Evolutionary conservation across 805 yeast genomes (phyloP).

Genomic region (Yamadazyma akitaensis): DNA sequence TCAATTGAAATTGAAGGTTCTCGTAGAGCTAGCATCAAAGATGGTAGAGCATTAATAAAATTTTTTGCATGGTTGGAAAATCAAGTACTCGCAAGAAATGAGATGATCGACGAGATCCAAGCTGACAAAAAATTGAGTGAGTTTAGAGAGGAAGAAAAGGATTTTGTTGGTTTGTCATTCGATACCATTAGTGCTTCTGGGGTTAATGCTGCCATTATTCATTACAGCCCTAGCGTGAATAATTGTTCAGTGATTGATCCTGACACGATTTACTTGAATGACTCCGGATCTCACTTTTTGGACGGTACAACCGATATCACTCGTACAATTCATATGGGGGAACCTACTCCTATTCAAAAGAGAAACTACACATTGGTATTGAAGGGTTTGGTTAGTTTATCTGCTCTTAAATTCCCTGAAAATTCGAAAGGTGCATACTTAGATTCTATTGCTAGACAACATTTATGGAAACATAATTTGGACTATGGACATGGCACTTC

Average conservation of each 20-base stretch:
- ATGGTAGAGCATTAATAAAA: slow-evolving; percentile 52
- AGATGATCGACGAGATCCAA: slow-evolving; percentile 52
- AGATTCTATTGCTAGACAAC: slow-evolving; percentile 58
- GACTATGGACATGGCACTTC: slow-evolving; percentile 66
- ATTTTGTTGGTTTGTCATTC: slow-evolving; percentile 64
- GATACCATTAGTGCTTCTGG: slow-evolving; percentile 75
- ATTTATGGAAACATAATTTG: slow-evolving; percentile 52
- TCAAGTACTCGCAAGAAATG: slow-evolving; percentile 41
- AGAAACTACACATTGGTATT: slow-evolving; percentile 55
- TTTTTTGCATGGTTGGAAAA: slow-evolving; percentile 60
- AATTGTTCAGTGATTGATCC: slow-evolving; percentile 50
- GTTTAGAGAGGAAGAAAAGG: slow-evolving; percentile 38
- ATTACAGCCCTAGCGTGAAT: slow-evolving; percentile 56
- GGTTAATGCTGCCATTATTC: slow-evolving; percentile 73
- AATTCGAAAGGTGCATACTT: slow-evolving; percentile 52
- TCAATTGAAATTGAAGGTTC: slow-evolving; percentile 49
- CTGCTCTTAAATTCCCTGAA: slow-evolving; percentile 51
- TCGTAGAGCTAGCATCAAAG: slow-evolving; percentile 51
- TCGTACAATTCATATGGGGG: slow-evolving; percentile 53
- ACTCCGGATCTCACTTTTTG: slow-evolving; percentile 86
- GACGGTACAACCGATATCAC: slow-evolving; percentile 83
- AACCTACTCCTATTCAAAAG: slow-evolving; percentile 45
- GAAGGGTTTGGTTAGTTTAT: slow-evolving; percentile 53
- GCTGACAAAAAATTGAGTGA: slow-evolving; percentile 50
- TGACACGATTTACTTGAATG: slow-evolving; percentile 68